phyloP scores from a whole-genome alignment of 2,329 filamentous ascomycete species.

The Xylaria sp. region DNA sequence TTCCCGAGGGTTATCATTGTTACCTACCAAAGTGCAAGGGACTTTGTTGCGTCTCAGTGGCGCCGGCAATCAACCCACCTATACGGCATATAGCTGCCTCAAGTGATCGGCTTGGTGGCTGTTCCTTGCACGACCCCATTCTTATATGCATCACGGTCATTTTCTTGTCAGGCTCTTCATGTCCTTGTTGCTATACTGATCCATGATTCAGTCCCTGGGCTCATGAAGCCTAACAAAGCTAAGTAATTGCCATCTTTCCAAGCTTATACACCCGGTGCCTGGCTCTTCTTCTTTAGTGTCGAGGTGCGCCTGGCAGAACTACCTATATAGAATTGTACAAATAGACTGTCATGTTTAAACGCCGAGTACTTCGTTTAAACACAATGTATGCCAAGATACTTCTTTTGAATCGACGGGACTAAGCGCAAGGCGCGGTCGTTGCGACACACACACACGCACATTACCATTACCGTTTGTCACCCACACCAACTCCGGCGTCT shows the following conservation, averaged over 20 bases:
- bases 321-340: neutral
- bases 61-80: neutral
- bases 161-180: no score
- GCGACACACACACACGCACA: neutral
- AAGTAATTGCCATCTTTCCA: neutral
- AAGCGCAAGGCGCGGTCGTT: neutral
- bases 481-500: slow-evolving; percentile 11
- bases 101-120: no score
- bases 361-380: no score
- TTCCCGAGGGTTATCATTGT: no score
- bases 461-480: neutral
- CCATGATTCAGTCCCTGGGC: no score
- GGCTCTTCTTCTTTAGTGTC: neutral
- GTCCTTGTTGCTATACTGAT: no score
- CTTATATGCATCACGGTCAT: no score
- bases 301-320: no score
- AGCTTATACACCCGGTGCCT: neutral
- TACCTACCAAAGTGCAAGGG: slow-evolving; percentile 9
- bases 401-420: neutral
- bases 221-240: neutral
- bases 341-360: neutral
- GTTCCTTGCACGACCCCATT: no score
- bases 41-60: slow-evolving; percentile 16
- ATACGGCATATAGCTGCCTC: no score
- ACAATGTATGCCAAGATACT: neutral